Base-by-base conservation (phyloP, 805 yeast species). In the Candida berthetii region DNA sequence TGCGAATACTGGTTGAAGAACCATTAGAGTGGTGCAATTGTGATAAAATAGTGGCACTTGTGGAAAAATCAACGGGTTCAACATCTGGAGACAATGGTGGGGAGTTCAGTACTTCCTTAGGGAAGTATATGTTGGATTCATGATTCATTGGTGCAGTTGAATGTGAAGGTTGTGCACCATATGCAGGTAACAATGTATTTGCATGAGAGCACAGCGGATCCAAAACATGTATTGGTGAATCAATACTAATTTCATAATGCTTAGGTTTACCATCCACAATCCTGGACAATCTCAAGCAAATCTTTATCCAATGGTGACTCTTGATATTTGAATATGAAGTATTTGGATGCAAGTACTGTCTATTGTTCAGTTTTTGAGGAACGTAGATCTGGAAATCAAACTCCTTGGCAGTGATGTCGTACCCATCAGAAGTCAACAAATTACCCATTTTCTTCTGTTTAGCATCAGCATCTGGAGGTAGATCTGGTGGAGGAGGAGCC, bases 291-390 rank as follows among this genome's bases (percentile, higher is more conserved):
- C 98, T 67, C 40, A 93, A 64, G 48, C 95, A 84, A 14, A 93
- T 74, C 63, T 93, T 93, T 53, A 93, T 80, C 97, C 99, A 93
- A 64, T 93, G 99, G 54, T 86, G 91, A 7, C 93, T 74, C 63
- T 88, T 90, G 47, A 93, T 88, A 51, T 80, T 80, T 19, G 74
- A 77, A 50, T 74, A 82, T 3, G 86, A 78, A 0, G 96, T 86
- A 61, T 93, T 95, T 1, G 98, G 96, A 53, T 88, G 96, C 24
- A 84, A 62, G 43, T 66, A 70, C 41, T 70, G 72, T 37, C 74
- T 73, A 19, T 74, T 75, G 40, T 74, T 74, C 43, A 87, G 68
- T 39, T 66, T 66, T 46, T 79, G 78, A 2, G 98, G 98, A 18
- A 93, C 82, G 48, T 73, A 84, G n/a, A 89, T 78, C 61, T 85